Base-by-base conservation (phyloP, 2,329 filamentous ascomycete genomes). In the Elsinoe necatrix region DNA sequence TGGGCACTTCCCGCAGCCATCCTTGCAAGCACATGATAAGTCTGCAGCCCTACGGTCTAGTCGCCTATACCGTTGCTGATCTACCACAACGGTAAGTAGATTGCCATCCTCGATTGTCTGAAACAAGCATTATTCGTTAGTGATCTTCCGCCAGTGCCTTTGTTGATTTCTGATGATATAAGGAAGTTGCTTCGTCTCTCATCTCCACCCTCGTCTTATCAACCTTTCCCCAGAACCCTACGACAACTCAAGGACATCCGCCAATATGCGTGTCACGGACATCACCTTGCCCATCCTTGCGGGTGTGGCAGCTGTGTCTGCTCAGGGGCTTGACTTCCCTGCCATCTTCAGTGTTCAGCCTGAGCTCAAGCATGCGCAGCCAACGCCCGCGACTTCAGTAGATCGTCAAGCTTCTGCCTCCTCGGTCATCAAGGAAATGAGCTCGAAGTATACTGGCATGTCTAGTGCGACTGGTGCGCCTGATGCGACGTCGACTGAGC, bases 211-310 rank as follows among this genome's bases (percentile, higher is more conserved):
- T 25, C 39, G 3, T n/a, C 11, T 4, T 23, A 11, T 34, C 39
- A 4, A 20, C 39, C n/a, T 29, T 9, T 29, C 9, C 27, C n/a
- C n/a, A n/a, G n/a, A n/a, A n/a, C n/a, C n/a, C n/a, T n/a, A n/a
- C n/a, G n/a, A n/a, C n/a, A n/a, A n/a, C n/a, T 20, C 16, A 12
- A 21, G 12, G 25, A 45, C 18, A 47, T 34, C 41, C 14, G 29
- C 43, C 57, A 50, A 50, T 27, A 55, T 55, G 51, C 41, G 50
- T 55, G 52, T 48, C 42, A 39, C 43, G 3, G 42, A 51, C 37
- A 47, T 50, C 21, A 27, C 52, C 11, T 21, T 43, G 42, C 57
- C 42, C 43, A 50, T 59, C 52, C 54, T 58, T 35, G 54, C 54
- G 41, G 54, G 54, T 47, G 54, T 47, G 41, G 54, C 41, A 14